phyloP scores from a whole-genome alignment of 345 rosid genomes.

The Carallia brachiata region DNA sequence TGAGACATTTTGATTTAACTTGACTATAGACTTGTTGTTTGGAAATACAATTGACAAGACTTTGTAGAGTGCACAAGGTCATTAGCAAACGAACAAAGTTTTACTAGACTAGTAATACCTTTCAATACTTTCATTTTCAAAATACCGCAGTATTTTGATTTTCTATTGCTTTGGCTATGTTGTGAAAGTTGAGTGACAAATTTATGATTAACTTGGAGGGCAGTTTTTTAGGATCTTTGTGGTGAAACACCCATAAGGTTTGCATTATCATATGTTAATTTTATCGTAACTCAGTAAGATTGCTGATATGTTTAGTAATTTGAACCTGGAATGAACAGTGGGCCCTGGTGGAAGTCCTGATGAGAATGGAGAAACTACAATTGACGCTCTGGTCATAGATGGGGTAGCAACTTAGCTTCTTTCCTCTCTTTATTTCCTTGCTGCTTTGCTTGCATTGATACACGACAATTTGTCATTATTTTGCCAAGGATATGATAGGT shows the following conservation, averaged over 20 bases:
- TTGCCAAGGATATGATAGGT: conserved; percentile 65
- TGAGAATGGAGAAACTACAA: conserved; percentile 91
- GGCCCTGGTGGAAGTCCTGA: conserved; percentile 99
- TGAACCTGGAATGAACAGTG: conserved; percentile 46
- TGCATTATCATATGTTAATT: neutral
- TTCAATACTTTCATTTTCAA: too few relatives aligned
- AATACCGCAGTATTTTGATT: too few relatives aligned
- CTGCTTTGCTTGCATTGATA: conserved; percentile 9
- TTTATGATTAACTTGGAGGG: neutral
- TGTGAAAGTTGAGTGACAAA: neutral
- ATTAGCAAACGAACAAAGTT: too few relatives aligned
- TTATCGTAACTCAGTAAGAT: conserved; percentile 9
- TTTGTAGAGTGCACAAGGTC: too few relatives aligned
- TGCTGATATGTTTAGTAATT: conserved; percentile 5
- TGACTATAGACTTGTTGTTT: too few relatives aligned
- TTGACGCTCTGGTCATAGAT: conserved; percentile 89
- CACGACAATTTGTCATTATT: conserved; percentile 19
- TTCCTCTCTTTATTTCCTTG: neutral
- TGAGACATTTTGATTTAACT: too few relatives aligned
- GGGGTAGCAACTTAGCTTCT: conserved; percentile 50
- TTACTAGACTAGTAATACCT: too few relatives aligned
- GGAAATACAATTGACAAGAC: too few relatives aligned
- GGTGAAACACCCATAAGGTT: neutral
- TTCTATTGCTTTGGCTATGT: neutral
- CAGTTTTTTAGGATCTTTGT: neutral